Evolutionary conservation across 2,329 filamentous ascomycete genomes (phyloP).

Genomic region (Orbilia javanica): DNA sequence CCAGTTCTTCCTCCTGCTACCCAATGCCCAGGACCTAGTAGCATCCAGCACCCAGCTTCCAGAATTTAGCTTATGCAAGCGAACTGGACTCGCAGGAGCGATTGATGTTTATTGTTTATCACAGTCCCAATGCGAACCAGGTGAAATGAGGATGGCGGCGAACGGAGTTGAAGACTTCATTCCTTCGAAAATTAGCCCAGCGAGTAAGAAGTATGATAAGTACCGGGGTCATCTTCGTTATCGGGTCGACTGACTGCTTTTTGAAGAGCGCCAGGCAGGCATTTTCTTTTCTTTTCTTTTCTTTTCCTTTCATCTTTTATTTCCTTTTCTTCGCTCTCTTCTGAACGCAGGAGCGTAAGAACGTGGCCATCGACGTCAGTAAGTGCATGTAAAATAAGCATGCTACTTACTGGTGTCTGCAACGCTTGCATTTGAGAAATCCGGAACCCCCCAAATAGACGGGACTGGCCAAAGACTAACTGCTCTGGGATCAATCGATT

Average conservation of each 20-base stretch:
- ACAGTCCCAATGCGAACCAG: conserved; percentile 9
- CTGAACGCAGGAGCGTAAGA: conserved; percentile 53
- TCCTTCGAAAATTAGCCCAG: background rate
- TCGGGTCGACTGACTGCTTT: conserved; percentile 35
- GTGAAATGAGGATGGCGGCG: conserved; percentile 23
- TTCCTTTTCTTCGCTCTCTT: too few species aligned
- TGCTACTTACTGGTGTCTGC: background rate
- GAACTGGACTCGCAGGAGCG: background rate
- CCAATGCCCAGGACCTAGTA: too few species aligned
- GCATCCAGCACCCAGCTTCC: background rate
- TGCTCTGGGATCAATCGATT: background rate
- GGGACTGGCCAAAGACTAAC: background rate
- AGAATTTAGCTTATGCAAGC: conserved; percentile 1
- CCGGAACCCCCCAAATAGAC: conserved; percentile 17
- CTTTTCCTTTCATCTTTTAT: too few species aligned
- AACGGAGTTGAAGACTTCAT: conserved; percentile 11
- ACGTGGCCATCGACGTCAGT: conserved; percentile 42
- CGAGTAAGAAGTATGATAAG: background rate
- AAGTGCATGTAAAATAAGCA: background rate
- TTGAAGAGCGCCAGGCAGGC: conserved; percentile 9
- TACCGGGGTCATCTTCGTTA: conserved; percentile 25
- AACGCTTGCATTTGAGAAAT: conserved; percentile 42
- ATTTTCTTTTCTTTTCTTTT: conserved; percentile 18
- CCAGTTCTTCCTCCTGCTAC: too few species aligned
- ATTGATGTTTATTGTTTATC: background rate